Evolutionary conservation across 495 filamentous ascomycete genomes (phyloP).

Genomic region (Clohesyomyces aquaticus): DNA sequence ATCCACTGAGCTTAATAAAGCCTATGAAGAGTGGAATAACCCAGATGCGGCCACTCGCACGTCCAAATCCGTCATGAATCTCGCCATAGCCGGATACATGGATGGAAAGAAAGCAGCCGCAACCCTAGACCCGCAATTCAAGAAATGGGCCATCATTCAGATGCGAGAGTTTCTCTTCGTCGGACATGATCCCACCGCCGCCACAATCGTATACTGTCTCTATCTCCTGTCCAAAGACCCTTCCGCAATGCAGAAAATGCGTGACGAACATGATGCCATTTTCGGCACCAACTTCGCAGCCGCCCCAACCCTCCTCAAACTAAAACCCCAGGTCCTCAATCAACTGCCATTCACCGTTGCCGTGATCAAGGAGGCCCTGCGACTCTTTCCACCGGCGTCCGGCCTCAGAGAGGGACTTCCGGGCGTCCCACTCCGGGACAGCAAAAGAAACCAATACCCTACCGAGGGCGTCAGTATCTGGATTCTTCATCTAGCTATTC

Average conservation of each 20-base stretch:
- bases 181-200: conserved; percentile 55
- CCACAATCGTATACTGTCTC: conserved; percentile 48
- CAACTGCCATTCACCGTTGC: conserved; percentile 13
- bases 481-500: conserved; percentile 4
- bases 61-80: conserved; percentile 4
- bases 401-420: conserved; percentile 1
- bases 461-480: conserved; percentile 11
- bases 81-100: conserved; percentile 10
- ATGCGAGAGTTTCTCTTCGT: conserved; percentile 50
- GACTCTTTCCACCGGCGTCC: conserved; percentile 11
- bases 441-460: neutral
- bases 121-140: conserved; percentile 4
- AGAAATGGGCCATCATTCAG: conserved; percentile 4
- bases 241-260: conserved; percentile 45
- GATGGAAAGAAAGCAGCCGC: neutral
- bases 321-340: conserved; percentile 7
- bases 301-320: conserved; percentile 44
- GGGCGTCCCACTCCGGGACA: neutral
- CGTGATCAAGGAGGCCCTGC: conserved; percentile 16
- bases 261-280: neutral
- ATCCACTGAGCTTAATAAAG: neutral
- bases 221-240: conserved; percentile 56
- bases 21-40: neutral
- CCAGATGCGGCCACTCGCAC: neutral
- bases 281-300: conserved; percentile 42